Base-by-base conservation (phyloP, 2,329 filamentous ascomycete species). In the Trichoderma harzianum region DNA sequence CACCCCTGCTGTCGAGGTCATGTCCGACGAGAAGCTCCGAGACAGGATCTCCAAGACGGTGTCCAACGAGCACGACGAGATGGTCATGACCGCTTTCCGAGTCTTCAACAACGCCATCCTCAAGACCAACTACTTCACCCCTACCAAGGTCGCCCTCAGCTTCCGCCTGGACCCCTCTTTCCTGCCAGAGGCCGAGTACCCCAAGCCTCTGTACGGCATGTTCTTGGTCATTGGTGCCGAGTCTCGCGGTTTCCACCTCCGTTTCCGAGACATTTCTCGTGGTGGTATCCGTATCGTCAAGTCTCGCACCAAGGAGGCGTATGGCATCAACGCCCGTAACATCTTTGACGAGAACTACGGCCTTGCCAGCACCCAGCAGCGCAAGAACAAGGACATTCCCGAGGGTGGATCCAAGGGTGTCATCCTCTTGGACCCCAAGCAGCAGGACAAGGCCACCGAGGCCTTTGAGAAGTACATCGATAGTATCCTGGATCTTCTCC, bases 381-480 rank as follows among this genome's bases (percentile, higher is more conserved):
- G 96, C 79, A 99, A 99, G 89, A 99, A 99, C 88, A 99, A 99
- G 86, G 96, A 99, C 78, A 99, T 99, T 67, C 96, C 96, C 3
- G 96, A 99, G 84, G 96, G 96, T 75, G 96, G 96, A 70, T 97
- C 95, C 78, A 99, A 99, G 86, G 96, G 96, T 84, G 96, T 99
- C 72, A 95, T 99, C 73, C 88, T 99, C 61, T 90, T 99, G 53
- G 95, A 99, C 81, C 90, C 93, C 74, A 92, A 95, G 80, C 94
- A 98, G 83, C 96, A 99, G 83, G 94, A 98, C 82, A 97, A 95
- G 84, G 92, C 92, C 21, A 89, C 88, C 62, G 94, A 97, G 74
- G 95, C 96, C 2, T 99, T 99, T 77, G 95, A 99, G 85, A 99
- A 99, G 86, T 99, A 99, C 84, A 99, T 99, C 78, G 96, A 99